Percentiles rank a stretch among this genome's conserved stretches.
Conservation (phyloP, 257 asterid genomes). For the Hygrophila difformis region DNA sequence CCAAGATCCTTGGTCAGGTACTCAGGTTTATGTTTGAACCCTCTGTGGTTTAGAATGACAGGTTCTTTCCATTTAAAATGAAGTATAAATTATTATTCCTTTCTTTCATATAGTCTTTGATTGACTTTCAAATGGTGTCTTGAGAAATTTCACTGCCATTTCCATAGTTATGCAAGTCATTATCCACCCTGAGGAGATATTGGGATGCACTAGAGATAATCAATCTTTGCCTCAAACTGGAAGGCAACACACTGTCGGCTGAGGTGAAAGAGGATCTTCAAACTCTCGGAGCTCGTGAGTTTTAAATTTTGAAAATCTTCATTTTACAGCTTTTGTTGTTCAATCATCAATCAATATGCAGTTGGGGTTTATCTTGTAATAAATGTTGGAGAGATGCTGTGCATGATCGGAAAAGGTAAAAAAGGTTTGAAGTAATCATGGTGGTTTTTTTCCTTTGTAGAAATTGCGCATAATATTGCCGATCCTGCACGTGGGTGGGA, state of each 20-base stretch:
- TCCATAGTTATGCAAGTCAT: constrained; percentile 58
- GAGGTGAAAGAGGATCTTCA: constrained; percentile 58
- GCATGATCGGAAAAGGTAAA: too few species aligned
- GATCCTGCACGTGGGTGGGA: constrained; percentile 76
- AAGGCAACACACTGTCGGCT: constrained; percentile 35
- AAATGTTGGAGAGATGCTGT: constrained; percentile 4
- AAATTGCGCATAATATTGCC: constrained; percentile 46
- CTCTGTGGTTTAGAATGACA: not conserved
- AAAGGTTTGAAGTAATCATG: constrained; percentile 13
- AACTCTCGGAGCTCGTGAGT: constrained; percentile 79
- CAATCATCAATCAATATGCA: not conserved
- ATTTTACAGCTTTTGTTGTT: not conserved
- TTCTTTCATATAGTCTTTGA: constrained; percentile 4
- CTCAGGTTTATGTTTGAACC: too few species aligned
- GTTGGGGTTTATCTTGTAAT: constrained; percentile 10
- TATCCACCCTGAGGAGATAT: constrained; percentile 56
- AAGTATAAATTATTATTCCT: not conserved
- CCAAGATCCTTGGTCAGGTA: too few species aligned
- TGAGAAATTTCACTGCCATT: constrained; percentile 3
- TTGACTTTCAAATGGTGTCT: constrained; percentile 11
- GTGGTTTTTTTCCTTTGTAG: constrained; percentile 23
- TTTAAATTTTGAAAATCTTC: constrained; percentile 10
- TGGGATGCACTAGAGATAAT: constrained; percentile 69
- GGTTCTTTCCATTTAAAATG: too few species aligned
- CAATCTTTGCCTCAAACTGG: constrained; percentile 58